Evolutionary conservation across 2,329 filamentous ascomycete species (phyloP), one percentile per base, ranked within the genome.

Genomic region (Stagonosporopsis rhizophila): DNA sequence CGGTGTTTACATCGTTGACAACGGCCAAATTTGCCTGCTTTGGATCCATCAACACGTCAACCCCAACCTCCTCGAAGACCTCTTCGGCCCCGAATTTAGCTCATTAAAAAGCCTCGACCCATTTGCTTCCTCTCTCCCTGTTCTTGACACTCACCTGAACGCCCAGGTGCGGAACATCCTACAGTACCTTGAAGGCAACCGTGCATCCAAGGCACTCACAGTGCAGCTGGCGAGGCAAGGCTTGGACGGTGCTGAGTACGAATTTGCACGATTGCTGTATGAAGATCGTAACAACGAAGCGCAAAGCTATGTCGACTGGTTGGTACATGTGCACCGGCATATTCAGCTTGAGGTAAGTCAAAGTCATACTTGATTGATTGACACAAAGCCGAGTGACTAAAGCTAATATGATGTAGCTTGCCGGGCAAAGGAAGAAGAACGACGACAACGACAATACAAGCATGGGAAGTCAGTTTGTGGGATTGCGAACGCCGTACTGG

Each of bases 211-310:
- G 79, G 91, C 90, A 20, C 80, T 96, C 58, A 91, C 91, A 1
- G 85, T 99, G 44, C 95, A 98, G 77, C 82, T 99, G 44, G 95
- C 95, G 7, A 81, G 95, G 56, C 95, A 98, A 77, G 93, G 93
- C 0, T 83, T 98, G 4, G 95, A 99, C 71, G 95, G 95, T 0
- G 91, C 93, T 3, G 95, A 99, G 76, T 98, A 92, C 70, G 95
- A 99, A 77, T 99, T 98, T 80, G 95, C 95, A 7, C 83, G 93
- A 49, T 82, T 96, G 78, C 78, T 99, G 64, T 87, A 96, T 28
- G 95, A 99, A 78, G 95, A 99, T 73, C 86, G 95, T 63, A 98
- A 98, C 76, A 96, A 96, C 66, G 95, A 99, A 79, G 95, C 95
- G 32, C 93, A 96, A 79, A 96, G 91, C 73, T 99, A 98, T 77